Conservation (phyloP, 2,329 filamentous ascomycete genomes). For the Kalaharituber pfeilii region DNA sequence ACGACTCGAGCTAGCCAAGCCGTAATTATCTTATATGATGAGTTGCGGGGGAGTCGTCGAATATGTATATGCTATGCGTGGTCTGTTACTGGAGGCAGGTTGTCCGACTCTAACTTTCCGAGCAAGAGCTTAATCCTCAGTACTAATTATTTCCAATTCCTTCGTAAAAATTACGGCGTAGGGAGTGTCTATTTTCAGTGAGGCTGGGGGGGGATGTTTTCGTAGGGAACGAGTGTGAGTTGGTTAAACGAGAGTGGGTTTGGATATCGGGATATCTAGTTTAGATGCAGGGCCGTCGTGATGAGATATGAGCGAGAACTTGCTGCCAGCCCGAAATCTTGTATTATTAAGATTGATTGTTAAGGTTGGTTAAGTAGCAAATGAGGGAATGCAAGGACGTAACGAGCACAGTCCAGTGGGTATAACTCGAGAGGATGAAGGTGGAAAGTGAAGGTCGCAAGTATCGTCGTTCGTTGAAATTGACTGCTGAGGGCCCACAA, state of each 20-base stretch:
- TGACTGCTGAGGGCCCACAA: background rate
- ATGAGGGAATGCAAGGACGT: constrained; percentile 21
- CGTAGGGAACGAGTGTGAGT: background rate
- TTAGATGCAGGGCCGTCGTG: background rate
- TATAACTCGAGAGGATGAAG: constrained; percentile 6
- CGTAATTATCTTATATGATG: constrained; percentile 1
- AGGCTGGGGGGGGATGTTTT: background rate
- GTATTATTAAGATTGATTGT: too few relatives aligned
- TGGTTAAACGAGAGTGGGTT: background rate
- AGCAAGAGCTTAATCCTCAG: background rate
- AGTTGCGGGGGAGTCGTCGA: background rate
- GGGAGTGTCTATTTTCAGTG: background rate
- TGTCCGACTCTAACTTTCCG: background rate
- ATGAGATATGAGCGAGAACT: background rate
- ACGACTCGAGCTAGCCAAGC: background rate
- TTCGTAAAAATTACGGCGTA: background rate
- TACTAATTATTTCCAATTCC: background rate
- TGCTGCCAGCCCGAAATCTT: background rate
- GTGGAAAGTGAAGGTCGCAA: constrained; percentile 2
- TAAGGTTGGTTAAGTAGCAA: too few relatives aligned
- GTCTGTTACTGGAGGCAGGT: background rate
- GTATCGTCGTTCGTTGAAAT: background rate
- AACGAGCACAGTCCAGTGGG: constrained; percentile 18
- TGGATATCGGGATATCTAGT: background rate
- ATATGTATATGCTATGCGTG: background rate